Percentiles rank a stretch among this genome's conserved stretches.
Conservation (phyloP, 805 yeast genomes). For the Candida morakotiae region DNA sequence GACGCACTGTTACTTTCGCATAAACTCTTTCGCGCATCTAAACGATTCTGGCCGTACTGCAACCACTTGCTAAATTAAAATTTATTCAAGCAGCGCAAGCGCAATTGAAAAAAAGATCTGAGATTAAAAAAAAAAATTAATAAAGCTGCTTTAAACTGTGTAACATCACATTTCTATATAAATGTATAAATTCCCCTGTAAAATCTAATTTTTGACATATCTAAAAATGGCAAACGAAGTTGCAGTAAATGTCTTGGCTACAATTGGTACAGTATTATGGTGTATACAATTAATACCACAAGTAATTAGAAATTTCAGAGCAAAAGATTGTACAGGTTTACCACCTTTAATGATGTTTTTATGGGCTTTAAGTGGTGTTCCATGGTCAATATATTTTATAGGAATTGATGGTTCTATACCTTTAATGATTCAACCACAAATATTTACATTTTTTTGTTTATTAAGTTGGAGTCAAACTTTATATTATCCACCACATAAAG, state of each 20-base stretch:
- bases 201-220: slow-evolving; percentile 25
- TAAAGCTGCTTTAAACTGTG: neutral
- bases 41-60: no score
- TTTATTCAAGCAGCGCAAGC: slow-evolving; percentile 2
- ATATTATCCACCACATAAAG: slow-evolving; percentile 65
- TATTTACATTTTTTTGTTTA: slow-evolving; percentile 67
- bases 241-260: slow-evolving; percentile 75
- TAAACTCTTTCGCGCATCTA: neutral
- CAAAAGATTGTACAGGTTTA: slow-evolving; percentile 79
- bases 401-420: slow-evolving; percentile 70
- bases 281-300: slow-evolving; percentile 90
- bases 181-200: no score
- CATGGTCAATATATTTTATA: slow-evolving; percentile 81
- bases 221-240: slow-evolving; percentile 24
- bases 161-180: neutral
- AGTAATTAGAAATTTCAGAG: slow-evolving; percentile 65
- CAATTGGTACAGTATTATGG: slow-evolving; percentile 90
- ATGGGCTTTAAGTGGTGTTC: slow-evolving; percentile 75
- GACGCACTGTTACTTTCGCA: neutral
- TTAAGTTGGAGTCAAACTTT: slow-evolving; percentile 60
- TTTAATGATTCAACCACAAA: slow-evolving; percentile 80
- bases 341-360: slow-evolving; percentile 86
- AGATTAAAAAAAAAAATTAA: neutral
- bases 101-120: slow-evolving; percentile 1
- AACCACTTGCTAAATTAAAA: no score